phyloP scores from a whole-genome alignment of 352 stramenopile genomes.

The Globisporangium perplexum region DNA sequence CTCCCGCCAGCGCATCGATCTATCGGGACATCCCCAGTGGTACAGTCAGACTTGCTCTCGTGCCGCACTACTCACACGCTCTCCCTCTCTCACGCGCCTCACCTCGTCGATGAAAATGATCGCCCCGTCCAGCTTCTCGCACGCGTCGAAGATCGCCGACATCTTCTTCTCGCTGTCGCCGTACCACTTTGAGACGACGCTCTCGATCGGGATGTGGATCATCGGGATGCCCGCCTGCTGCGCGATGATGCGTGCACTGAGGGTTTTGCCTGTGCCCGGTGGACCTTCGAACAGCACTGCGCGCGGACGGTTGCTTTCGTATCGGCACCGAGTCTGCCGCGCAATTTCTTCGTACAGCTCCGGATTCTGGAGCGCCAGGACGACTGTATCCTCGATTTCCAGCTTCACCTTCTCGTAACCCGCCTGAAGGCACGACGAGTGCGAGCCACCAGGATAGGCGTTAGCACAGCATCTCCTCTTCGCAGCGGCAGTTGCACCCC shows the following conservation, averaged over 20 bases:
- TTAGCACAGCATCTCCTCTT: neutral
- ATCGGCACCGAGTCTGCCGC: slow-evolving; percentile 83
- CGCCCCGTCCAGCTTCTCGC: slow-evolving; percentile 86
- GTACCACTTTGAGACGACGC: slow-evolving; percentile 93
- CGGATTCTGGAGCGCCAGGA: slow-evolving; percentile 89
- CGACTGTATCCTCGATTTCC: slow-evolving; percentile 91
- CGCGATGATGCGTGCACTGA: slow-evolving; percentile 92
- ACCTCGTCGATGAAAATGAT: slow-evolving; percentile 96
- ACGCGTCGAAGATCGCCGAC: slow-evolving; percentile 92
- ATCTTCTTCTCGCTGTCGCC: slow-evolving; percentile 95
- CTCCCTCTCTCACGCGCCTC: neutral
- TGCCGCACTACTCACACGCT: neutral
- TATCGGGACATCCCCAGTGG: slow-evolving; percentile 11
- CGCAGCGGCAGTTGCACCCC: neutral
- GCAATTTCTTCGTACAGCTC: slow-evolving; percentile 90
- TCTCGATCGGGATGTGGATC: slow-evolving; percentile 93
- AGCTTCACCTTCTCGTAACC: slow-evolving; percentile 89
- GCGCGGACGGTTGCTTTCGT: slow-evolving; percentile 86
- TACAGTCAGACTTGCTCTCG: neutral
- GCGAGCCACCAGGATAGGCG: neutral
- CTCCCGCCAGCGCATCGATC: slow-evolving; percentile 89
- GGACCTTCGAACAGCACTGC: slow-evolving; percentile 92
- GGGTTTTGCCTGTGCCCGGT: slow-evolving; percentile 92
- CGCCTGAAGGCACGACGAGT: slow-evolving; percentile 30
- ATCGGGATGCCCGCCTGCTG: slow-evolving; percentile 89